Base-by-base conservation (phyloP, 345 rosid species). In the Populus davidiana region DNA sequence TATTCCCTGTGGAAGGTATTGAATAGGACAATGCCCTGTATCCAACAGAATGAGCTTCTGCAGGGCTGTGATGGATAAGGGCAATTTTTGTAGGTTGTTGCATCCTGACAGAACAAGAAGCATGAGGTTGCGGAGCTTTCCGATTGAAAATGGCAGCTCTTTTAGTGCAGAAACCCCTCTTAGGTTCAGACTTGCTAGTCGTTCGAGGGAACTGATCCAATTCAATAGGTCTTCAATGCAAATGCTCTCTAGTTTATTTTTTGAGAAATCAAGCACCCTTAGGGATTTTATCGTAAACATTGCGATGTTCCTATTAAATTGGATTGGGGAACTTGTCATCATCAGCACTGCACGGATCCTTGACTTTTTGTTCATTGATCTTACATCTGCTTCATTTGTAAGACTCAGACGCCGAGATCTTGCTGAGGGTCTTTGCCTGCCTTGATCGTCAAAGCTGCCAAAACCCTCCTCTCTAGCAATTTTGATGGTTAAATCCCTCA, bases 221-320 rank as follows among this genome's bases (percentile, higher is more conserved):
- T 21, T 21, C 47, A 52, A 56, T 3, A 72, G 21, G 47, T 31
- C 66, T 21, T 52, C 66, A 18, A 47, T 44, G 36, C 33, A 21
- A 38, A 69, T 23, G 23, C 43, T 69, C 23, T 69, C 72, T 8
- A 69, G 18, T n/a, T 18, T 69, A 23, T 41, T 41, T 41, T 39
- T 63, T 31, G 74, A 71, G 74, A 49, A 54, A 71, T 71, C 66
- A 35, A 52, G 52, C 67, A 72, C 74, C 13, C 75, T 70, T 54
- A 47, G 12, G 59, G 56, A 23, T 35, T 70, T 44, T 25, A 70
- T 43, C 17, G 21, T 18, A 27, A 70, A 27, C 3, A 70, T 5
- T 70, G 8, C 54, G 47, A 5, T 70, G 5, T 47, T 27, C 68
- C 59, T 44, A 0, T 27, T 23, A 43, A 43, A 7, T 44, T 23